Percentiles rank a stretch among this genome's conserved stretches.
Evolutionary conservation across 2,329 filamentous ascomycete species (phyloP).

Genomic region (Aspergillus sp.): DNA sequence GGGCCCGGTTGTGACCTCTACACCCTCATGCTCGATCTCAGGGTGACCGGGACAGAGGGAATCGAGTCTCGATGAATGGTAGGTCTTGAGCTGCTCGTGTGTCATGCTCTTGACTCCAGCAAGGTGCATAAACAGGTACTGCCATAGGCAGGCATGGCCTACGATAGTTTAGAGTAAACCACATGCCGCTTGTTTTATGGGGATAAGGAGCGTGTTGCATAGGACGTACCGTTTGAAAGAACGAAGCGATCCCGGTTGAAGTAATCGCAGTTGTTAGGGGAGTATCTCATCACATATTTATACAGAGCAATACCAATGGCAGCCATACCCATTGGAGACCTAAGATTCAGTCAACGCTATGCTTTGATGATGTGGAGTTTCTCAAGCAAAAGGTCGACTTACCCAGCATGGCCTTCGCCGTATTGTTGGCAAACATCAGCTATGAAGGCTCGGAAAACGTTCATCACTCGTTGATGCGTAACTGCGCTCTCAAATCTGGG

Average conservation of each 20-base stretch:
- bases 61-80: conserved; percentile 50
- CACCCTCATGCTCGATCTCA: conserved; percentile 52
- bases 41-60: conserved; percentile 54
- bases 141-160: conserved; percentile 57
- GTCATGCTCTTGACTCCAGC: conserved; percentile 57
- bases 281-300: conserved; percentile 63
- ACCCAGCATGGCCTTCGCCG: conserved; percentile 65
- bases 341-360: conserved; percentile 15
- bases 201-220: no score
- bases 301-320: conserved; percentile 59
- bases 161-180: neutral
- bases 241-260: conserved; percentile 65
- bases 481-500: conserved; percentile 10
- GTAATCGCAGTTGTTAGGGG: conserved; percentile 54
- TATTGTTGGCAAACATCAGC: conserved; percentile 67
- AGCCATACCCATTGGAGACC: conserved; percentile 58
- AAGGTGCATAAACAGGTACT: conserved; percentile 56
- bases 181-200: neutral
- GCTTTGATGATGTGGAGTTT: neutral
- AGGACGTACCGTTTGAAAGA: conserved; percentile 53
- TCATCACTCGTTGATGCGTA: conserved; percentile 50
- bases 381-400: conserved; percentile 16
- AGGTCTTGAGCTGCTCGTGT: conserved; percentile 57
- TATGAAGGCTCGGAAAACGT: conserved; percentile 60
- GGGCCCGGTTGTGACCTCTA: conserved; percentile 59